phyloP scores from a whole-genome alignment of 2,329 filamentous ascomycete species.

The Phialemonium atrogriseum region DNA sequence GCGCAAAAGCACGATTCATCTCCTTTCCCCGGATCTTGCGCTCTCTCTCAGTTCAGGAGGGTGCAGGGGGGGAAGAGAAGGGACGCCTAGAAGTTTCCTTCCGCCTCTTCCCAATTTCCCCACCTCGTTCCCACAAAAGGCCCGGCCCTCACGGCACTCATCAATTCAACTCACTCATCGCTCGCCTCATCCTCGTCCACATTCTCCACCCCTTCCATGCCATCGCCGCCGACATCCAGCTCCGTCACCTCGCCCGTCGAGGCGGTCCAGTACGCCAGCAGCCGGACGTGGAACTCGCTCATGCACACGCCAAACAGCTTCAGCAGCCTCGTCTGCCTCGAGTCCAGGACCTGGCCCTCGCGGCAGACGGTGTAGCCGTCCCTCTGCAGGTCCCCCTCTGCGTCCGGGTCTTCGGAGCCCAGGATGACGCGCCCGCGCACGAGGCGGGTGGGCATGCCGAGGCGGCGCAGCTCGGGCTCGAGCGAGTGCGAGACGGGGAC shows the following conservation, averaged over 20 bases:
- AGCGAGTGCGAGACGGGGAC: slow-evolving; percentile 79
- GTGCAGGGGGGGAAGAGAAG: neutral
- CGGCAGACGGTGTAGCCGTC: slow-evolving; percentile 71
- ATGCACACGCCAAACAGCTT: slow-evolving; percentile 90
- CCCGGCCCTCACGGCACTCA: neutral
- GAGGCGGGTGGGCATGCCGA: slow-evolving; percentile 84
- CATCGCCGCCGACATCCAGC: slow-evolving; percentile 26
- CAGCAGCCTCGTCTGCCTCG: slow-evolving; percentile 82
- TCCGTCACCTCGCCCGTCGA: slow-evolving; percentile 52
- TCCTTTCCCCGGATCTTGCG: too few species aligned
- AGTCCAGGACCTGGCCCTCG: slow-evolving; percentile 78
- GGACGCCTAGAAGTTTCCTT: neutral
- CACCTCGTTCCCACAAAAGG: slow-evolving; percentile 10
- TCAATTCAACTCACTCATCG: neutral
- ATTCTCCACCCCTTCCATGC: slow-evolving; percentile 8
- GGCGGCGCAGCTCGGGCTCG: slow-evolving; percentile 81
- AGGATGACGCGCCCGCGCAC: slow-evolving; percentile 82
- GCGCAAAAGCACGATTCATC: slow-evolving; percentile 1
- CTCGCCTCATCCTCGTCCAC: slow-evolving; percentile 16
- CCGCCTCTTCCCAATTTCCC: neutral
- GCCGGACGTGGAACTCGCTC: slow-evolving; percentile 78
- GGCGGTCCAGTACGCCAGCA: slow-evolving; percentile 66
- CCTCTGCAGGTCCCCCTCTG: slow-evolving; percentile 28
- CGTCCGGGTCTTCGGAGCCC: slow-evolving; percentile 45
- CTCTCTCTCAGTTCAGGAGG: too few species aligned